A percentile compares a stretch with the other conserved stretches of the same genome.
These are phyloP conservation scores for Lachnellula cervina DNA, from an alignment of 2,329 filamentous ascomycete genomes.

Conservation along the genomic window DNA sequence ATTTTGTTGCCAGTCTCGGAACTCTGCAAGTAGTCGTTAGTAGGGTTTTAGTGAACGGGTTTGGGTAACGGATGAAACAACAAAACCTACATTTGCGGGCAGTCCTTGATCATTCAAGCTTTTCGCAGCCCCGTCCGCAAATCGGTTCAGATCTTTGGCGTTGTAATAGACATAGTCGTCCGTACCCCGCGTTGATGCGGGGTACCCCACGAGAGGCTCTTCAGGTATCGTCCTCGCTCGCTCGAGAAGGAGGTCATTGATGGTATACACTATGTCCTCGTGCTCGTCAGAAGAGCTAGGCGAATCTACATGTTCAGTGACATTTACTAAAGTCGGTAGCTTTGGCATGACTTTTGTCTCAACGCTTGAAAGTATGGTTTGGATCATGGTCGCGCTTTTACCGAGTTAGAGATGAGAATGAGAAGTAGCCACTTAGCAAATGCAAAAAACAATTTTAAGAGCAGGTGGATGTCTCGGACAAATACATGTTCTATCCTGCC, in stretches of 20 bases:
- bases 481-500: too few species aligned
- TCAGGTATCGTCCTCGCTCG: conserved; percentile 21
- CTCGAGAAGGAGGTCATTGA: conserved; percentile 25
- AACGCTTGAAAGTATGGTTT: not conserved
- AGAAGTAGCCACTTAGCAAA: too few species aligned
- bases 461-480: too few species aligned
- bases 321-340: not conserved
- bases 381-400: not conserved
- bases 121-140: conserved; percentile 25
- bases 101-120: conserved; percentile 17
- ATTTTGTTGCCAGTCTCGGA: conserved; percentile 7
- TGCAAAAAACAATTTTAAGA: too few species aligned
- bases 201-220: conserved; percentile 26
- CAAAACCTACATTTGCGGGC: conserved; percentile 11
- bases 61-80: not conserved
- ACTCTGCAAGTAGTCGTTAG: not conserved
- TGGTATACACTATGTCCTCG: conserved; percentile 8
- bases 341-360: not conserved
- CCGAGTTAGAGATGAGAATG: too few species aligned
- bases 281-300: not conserved
- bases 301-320: not conserved
- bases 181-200: conserved; percentile 14
- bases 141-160: conserved; percentile 27
- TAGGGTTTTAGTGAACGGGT: not conserved
- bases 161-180: conserved; percentile 28